These are phyloP conservation scores for Vicia sativa DNA, from an alignment of 306 rosid species.

Conservation along the genomic window DNA sequence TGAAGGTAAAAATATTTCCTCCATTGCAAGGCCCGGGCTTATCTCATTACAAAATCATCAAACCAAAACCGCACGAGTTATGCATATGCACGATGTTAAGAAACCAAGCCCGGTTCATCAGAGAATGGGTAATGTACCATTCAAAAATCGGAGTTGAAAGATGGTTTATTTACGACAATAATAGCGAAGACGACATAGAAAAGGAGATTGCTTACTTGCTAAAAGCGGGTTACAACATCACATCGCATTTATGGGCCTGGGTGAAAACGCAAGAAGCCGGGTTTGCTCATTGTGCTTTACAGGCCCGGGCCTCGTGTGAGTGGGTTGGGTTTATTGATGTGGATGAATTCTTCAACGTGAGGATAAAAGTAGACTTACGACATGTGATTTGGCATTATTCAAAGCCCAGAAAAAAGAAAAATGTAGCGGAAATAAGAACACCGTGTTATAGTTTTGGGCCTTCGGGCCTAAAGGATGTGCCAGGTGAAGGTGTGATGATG, in stretches of 20 bases:
- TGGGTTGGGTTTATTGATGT: slow-evolving; percentile 89
- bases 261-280: slow-evolving; percentile 83
- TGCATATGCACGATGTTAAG: slow-evolving; percentile 84
- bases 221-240: slow-evolving; percentile 49
- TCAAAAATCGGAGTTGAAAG: slow-evolving; percentile 63
- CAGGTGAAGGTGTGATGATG: slow-evolving; percentile 58
- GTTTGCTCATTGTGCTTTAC: slow-evolving; percentile 74
- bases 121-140: slow-evolving; percentile 89
- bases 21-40: slow-evolving; percentile 57
- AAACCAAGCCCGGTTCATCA: slow-evolving; percentile 72
- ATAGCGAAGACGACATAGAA: slow-evolving; percentile 59
- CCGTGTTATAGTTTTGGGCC: slow-evolving; percentile 78
- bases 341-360: slow-evolving; percentile 72
- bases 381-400: slow-evolving; percentile 48
- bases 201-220: slow-evolving; percentile 31
- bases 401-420: background rate
- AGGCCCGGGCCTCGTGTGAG: slow-evolving; percentile 58
- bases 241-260: slow-evolving; percentile 75
- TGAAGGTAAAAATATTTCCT: slow-evolving; percentile 39
- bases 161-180: slow-evolving; percentile 84
- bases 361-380: slow-evolving; percentile 12
- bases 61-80: slow-evolving; percentile 44
- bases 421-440: slow-evolving; percentile 59
- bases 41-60: background rate
- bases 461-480: slow-evolving; percentile 52